Conservation (phyloP, 371 early-diverging fungal species). For the Apophysomyces sp. region DNA sequence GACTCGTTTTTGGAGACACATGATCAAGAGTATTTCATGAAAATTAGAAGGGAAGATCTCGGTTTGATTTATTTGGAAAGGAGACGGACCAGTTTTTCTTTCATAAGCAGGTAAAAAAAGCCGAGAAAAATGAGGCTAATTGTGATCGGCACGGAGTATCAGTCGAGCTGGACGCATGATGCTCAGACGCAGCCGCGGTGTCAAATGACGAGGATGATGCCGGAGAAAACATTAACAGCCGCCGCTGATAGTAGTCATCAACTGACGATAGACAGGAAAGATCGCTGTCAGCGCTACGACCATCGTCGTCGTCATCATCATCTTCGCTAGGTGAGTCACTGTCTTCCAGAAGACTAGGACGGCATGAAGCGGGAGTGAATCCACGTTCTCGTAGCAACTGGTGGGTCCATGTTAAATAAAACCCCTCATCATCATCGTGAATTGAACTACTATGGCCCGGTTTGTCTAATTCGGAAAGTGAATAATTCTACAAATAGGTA, state of each 20-base stretch:
- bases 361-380: slow-evolving; percentile 18
- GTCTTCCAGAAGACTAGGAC: not conserved
- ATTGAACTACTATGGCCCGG: not conserved
- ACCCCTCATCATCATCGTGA: slow-evolving; percentile 36
- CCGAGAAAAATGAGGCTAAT: not conserved
- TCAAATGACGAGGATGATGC: not conserved
- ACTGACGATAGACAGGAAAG: not conserved
- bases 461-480: not conserved
- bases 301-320: not conserved
- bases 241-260: not conserved
- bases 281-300: not conserved
- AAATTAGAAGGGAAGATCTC: too few relatives aligned
- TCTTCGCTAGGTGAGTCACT: not conserved
- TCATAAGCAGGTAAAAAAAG: not conserved
- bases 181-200: not conserved
- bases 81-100: not conserved
- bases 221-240: not conserved
- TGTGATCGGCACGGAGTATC: not conserved
- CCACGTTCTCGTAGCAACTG: slow-evolving; percentile 37
- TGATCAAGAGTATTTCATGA: too few relatives aligned
- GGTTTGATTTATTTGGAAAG: not conserved
- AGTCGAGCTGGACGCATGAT: not conserved
- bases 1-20: too few relatives aligned
- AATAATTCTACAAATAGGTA: not conserved
- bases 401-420: slow-evolving; percentile 43